Conservation (phyloP, 2,329 filamentous ascomycete species). For the Colletotrichum incanum region DNA sequence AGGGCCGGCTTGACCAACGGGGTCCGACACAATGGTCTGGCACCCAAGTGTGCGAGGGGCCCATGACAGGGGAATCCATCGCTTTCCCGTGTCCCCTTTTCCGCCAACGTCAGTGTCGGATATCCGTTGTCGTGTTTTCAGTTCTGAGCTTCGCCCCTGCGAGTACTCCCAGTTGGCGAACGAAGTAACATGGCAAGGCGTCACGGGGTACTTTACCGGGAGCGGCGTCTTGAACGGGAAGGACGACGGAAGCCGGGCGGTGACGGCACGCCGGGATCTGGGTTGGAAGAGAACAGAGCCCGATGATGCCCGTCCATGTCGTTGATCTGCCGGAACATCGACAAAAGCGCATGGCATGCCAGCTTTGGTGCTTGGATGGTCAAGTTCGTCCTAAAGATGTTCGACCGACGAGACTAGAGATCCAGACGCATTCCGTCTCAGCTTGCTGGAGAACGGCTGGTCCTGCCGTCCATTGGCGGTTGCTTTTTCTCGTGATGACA, state of each 20-base stretch:
- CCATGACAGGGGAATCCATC: conserved; percentile 4
- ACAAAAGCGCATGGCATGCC: not conserved
- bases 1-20: conserved; percentile 37
- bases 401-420: not conserved
- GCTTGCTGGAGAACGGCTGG: conserved; percentile 23
- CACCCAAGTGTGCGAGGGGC: conserved; percentile 24
- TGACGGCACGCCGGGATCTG: conserved; percentile 19
- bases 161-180: conserved; percentile 4
- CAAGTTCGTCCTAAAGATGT: conserved; percentile 22
- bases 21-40: conserved; percentile 36
- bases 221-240: conserved; percentile 19
- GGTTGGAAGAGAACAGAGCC: conserved; percentile 14
- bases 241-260: conserved; percentile 18
- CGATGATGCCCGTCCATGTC: not conserved
- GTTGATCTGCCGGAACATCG: conserved; percentile 19
- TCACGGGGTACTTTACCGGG: conserved; percentile 24
- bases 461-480: conserved; percentile 8
- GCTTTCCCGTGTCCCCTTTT: conserved; percentile 29
- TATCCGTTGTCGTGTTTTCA: conserved; percentile 27
- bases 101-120: conserved; percentile 9
- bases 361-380: not conserved
- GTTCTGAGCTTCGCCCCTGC: not conserved
- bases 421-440: conserved; percentile 35
- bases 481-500: conserved; percentile 12
- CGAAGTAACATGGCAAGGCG: conserved; percentile 25